Evolutionary conservation across 1,284 basidiomycete genomes (phyloP), one percentile per base, ranked within the genome.

Genomic region (Coniferiporia sulphurascens): DNA sequence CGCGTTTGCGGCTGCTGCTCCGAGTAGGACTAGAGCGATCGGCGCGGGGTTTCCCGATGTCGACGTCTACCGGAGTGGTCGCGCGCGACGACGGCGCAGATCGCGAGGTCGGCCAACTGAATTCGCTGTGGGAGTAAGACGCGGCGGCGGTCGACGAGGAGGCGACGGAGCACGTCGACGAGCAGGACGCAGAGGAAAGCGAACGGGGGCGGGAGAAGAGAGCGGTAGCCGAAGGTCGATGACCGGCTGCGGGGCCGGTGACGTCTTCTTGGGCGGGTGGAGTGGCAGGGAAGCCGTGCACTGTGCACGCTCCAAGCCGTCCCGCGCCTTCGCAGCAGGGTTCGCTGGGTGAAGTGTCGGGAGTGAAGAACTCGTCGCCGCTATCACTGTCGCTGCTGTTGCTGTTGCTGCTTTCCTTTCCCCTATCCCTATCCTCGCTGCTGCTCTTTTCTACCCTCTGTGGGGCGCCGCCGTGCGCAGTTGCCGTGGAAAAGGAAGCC

Each of bases 331-430:
- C 64, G n/a, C 59, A 48, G 12, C 59, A 43, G 1, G 65, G 62
- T 4, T 60, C 54, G 34, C 59, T 41, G 34, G 67, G 67, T 8
- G 67, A 63, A 15, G 57, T 43, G 48, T 58, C 34, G 34, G 73
- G 73, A 4, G 72, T 73, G 62, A 70, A 74, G 53, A 72, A 73
- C 41, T 57, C 66, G 22, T 73, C 22, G 50, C 65, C 63, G 54
- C 51, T 48, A 22, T 59, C 56, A 9, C 60, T 58, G 49, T 54
- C 50, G 27, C 27, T 27, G 27, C 38, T 41, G 38, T 41, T 41
- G 38, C 38, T 41, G 53, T 45, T 41, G 13, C 52, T 43, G 13
- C 36, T 32, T 41, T 43, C 15, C 38, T 8, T 41, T 3, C 38
- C 15, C 38, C 15, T 41, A 41, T 41, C 38, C 36, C 32, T 35